phyloP scores from a whole-genome alignment of 805 yeast species.

The Myxozyma lipomycoides region DNA sequence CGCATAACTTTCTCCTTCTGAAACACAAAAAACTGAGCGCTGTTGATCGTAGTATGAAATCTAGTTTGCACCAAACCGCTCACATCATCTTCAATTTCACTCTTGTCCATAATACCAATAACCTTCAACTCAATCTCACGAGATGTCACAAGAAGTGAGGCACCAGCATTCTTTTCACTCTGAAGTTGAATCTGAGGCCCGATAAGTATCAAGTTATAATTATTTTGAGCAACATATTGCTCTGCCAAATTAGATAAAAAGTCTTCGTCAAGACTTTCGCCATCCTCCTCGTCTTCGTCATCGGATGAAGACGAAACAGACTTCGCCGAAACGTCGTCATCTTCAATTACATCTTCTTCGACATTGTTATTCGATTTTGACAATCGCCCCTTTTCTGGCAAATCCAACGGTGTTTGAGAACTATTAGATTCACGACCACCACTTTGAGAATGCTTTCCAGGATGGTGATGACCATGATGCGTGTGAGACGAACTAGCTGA shows the following conservation, averaged over 20 bases:
- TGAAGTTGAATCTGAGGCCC: conserved; percentile 81
- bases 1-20: conserved; percentile 46
- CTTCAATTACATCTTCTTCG: neutral
- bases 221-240: conserved; percentile 38
- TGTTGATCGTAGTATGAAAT: conserved; percentile 60
- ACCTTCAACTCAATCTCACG: conserved; percentile 67
- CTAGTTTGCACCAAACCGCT: conserved; percentile 57
- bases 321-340: conserved; percentile 6
- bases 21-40: conserved; percentile 70
- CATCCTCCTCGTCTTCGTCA: conserved; percentile 51
- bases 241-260: conserved; percentile 37
- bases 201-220: conserved; percentile 62
- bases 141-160: conserved; percentile 66
- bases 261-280: conserved; percentile 30
- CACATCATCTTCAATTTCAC: conserved; percentile 43
- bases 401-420: neutral
- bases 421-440: neutral
- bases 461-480: conserved; percentile 7
- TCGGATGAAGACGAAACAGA: neutral
- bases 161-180: conserved; percentile 48
- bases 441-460: neutral
- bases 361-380: conserved; percentile 2
- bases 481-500: neutral
- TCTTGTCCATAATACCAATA: conserved; percentile 55
- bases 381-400: neutral